Evolutionary conservation across 306 rosid genomes (phyloP).

Genomic region (Casuarina equisetifolia): DNA sequence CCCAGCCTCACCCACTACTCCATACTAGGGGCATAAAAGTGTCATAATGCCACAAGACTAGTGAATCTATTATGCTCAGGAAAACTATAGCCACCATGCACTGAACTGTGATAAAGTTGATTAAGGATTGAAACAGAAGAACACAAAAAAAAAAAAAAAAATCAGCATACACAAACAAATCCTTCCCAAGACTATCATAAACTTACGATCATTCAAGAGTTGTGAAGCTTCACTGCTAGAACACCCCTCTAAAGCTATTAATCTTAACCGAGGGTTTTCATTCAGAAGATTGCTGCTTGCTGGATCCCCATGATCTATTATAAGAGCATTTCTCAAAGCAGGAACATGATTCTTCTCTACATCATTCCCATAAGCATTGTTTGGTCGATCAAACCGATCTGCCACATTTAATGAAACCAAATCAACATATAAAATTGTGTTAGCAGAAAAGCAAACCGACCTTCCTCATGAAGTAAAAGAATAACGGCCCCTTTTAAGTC

Average conservation of each 20-base stretch:
- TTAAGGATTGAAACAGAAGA: background rate
- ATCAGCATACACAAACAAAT: constrained; percentile 16
- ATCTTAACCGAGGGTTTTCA: constrained; percentile 43
- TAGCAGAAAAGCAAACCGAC: background rate
- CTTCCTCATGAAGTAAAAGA: constrained; percentile 11
- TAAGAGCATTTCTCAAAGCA: constrained; percentile 43
- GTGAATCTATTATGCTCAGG: background rate
- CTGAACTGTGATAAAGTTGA: background rate
- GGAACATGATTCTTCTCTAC: constrained; percentile 56
- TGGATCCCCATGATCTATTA: constrained; percentile 53
- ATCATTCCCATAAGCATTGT: constrained; percentile 54
- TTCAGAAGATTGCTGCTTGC: constrained; percentile 46
- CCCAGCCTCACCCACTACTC: background rate
- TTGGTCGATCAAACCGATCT: constrained; percentile 64
- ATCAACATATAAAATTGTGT: constrained; percentile 20
- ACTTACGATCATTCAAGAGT: constrained; percentile 65
- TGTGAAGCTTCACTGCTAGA: constrained; percentile 55
- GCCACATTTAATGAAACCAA: constrained; percentile 25
- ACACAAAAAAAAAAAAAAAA: constrained; percentile 1
- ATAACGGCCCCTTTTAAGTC: constrained; percentile 12
- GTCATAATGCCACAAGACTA: background rate
- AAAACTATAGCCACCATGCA: background rate
- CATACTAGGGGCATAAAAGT: background rate
- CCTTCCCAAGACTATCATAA: constrained; percentile 6
- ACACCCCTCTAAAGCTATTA: constrained; percentile 61